Base-by-base conservation (phyloP, 805 yeast species). In the Cyberlindnera xylosilytica region DNA sequence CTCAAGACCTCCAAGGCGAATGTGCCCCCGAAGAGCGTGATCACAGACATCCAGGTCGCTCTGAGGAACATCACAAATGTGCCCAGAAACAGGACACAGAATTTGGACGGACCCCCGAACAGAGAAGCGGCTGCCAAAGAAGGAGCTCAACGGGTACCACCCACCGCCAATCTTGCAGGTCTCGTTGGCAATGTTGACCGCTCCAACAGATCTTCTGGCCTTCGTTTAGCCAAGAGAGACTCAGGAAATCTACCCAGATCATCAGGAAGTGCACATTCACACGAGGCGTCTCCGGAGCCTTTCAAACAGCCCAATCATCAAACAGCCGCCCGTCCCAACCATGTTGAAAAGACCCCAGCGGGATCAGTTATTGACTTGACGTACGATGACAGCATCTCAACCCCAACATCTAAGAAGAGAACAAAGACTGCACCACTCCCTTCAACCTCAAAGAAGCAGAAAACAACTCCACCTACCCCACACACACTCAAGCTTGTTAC, bases 291-390 rank as follows among this genome's bases (percentile, higher is more conserved):
- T 29, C 56, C 57, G 10, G 54, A 49, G 18, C 52, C 50, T 5
- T 39, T 41, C 29, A 47, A 34, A 29, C 46, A 37, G 16, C 51
- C 41, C 3, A 27, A 8, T 11, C 24, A 22, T 6, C 39, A 26
- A 17, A 12, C 36, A n/a, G 41, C 46, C n/a, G 10, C 38, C 19
- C 24, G 15, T n/a, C n/a, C n/a, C n/a, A n/a, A n/a, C 16, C 24
- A 22, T 7, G 10, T 22, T 22, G 24, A 22, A 7, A 22, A 22
- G 10, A 12, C 12, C 29, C 13, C 20, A 17, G 13, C 19, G n/a
- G 16, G 7, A 6, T 12, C 16, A 12, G 47, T 58, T 7, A 56
- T 55, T 13, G 64, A 60, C 36, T 35, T 57, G 12, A 58, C 61
- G 7, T 54, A 51, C 39, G 63, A 58, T 16, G 61, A 53, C 8